A percentile compares a stretch with the other conserved stretches of the same genome.
Evolutionary conservation across 176 grass and related monocot species (phyloP).

Genomic region (Avena sativa): DNA sequence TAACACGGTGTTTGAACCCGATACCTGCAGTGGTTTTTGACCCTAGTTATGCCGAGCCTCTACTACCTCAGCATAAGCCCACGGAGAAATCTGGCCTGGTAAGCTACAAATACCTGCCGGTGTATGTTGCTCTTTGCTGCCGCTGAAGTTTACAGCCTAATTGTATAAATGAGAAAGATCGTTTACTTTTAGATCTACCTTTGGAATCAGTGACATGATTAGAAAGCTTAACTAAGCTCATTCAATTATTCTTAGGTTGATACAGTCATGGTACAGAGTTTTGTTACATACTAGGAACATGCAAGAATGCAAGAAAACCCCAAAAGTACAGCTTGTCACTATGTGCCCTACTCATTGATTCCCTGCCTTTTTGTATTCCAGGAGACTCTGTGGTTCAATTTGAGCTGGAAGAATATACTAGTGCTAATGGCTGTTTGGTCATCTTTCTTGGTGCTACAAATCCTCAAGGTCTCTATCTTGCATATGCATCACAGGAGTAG

Average conservation of each 20-base stretch:
- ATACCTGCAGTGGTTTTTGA: constrained; percentile 64
- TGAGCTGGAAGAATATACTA: constrained; percentile 85
- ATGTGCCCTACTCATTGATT: constrained; percentile 6
- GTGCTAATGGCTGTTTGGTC: constrained; percentile 76
- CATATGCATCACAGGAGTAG: not conserved
- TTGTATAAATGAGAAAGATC: not conserved
- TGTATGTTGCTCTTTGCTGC: not conserved
- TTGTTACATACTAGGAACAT: constrained; percentile 26
- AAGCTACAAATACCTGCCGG: constrained; percentile 18
- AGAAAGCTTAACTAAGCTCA: not conserved
- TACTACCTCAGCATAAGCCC: constrained; percentile 57
- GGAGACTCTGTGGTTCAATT: constrained; percentile 80
- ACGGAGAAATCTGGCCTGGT: constrained; percentile 67
- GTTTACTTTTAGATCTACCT: constrained; percentile 28
- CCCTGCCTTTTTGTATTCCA: constrained; percentile 34
- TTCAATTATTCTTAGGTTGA: not conserved
- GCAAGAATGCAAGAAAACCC: constrained; percentile 25
- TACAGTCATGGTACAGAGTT: constrained; percentile 6
- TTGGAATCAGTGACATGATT: constrained; percentile 18
- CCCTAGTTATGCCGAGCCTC: constrained; percentile 61
- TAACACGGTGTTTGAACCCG: not conserved
- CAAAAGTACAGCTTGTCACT: constrained; percentile 24
- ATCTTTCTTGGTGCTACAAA: constrained; percentile 76
- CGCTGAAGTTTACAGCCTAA: not conserved
- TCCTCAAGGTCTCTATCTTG: constrained; percentile 70